These are phyloP conservation scores for Endocalyx cinctus DNA, from an alignment of 2,329 filamentous ascomycete genomes.

Conservation along the genomic window DNA sequence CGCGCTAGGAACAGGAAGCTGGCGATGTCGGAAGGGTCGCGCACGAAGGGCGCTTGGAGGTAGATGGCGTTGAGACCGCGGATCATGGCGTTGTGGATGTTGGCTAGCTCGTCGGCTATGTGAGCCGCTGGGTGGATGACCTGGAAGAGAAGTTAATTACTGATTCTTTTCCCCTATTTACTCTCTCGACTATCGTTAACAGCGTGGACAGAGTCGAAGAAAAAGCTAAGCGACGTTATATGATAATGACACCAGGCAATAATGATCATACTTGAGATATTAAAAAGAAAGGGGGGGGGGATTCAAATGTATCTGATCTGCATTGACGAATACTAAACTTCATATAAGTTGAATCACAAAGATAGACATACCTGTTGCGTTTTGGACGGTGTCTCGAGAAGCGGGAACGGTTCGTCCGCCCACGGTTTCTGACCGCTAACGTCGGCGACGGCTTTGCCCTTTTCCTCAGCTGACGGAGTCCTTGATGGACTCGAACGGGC, in stretches of 20 bases:
- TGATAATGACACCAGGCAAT: too few species aligned
- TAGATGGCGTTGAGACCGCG: slow-evolving; percentile 32
- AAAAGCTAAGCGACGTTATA: too few species aligned
- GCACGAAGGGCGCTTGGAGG: slow-evolving; percentile 29
- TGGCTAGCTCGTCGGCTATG: slow-evolving; percentile 28
- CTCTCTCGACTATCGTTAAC: too few species aligned
- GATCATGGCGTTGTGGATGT: slow-evolving; percentile 31
- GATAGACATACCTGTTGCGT: slow-evolving; percentile 10
- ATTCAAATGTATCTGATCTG: not conserved
- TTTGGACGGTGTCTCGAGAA: slow-evolving; percentile 20
- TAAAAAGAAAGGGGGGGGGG: not conserved
- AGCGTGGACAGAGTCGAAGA: too few species aligned
- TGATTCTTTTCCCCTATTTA: too few species aligned
- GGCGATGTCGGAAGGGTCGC: slow-evolving; percentile 18
- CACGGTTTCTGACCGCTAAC: slow-evolving; percentile 20
- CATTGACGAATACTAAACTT: too few species aligned
- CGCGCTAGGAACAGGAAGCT: slow-evolving; percentile 29
- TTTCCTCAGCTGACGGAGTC: slow-evolving; percentile 2
- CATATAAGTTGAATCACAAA: too few species aligned
- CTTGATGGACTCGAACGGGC: slow-evolving; percentile 1
- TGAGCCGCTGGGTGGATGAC: slow-evolving; percentile 20
- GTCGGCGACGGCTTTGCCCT: slow-evolving; percentile 7
- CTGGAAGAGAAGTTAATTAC: too few species aligned
- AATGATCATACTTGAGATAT: too few species aligned
- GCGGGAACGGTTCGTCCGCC: slow-evolving; percentile 24